Conservation (phyloP, 768 basidiomycete species). For the Lepiota subincarnata region DNA sequence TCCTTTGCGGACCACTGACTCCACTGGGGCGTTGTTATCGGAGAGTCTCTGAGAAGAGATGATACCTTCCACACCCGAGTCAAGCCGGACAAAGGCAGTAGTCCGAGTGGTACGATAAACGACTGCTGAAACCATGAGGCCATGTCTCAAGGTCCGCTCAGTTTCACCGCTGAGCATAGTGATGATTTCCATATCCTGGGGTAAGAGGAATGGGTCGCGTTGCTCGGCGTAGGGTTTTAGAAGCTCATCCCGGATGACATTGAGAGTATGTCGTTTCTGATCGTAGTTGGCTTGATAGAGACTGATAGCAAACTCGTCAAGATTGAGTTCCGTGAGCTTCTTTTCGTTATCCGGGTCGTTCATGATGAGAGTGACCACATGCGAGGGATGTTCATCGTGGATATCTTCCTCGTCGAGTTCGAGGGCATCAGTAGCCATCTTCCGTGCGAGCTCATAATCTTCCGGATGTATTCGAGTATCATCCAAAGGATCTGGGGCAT, state of each 20-base stretch:
- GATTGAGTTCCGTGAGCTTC: slow-evolving; percentile 85
- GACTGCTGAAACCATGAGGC: slow-evolving; percentile 77
- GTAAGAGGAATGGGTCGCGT: slow-evolving; percentile 58
- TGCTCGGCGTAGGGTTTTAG: slow-evolving; percentile 76
- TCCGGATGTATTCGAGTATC: slow-evolving; percentile 95
- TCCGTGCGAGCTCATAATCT: slow-evolving; percentile 95
- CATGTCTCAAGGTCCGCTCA: slow-evolving; percentile 63
- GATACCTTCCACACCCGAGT: slow-evolving; percentile 87
- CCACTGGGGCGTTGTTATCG: slow-evolving; percentile 38
- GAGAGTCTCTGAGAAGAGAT: slow-evolving; percentile 60
- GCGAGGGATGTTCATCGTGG: slow-evolving; percentile 87
- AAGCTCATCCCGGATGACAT: slow-evolving; percentile 85
- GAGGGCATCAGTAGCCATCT: slow-evolving; percentile 97
- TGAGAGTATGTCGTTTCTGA: slow-evolving; percentile 85
- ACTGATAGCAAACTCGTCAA: slow-evolving; percentile 95
- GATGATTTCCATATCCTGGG: slow-evolving; percentile 75
- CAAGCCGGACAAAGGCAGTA: slow-evolving; percentile 68
- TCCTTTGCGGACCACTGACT: slow-evolving; percentile 63
- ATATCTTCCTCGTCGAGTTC: slow-evolving; percentile 98
- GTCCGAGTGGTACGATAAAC: slow-evolving; percentile 52
- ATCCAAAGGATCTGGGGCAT: slow-evolving; percentile 85
- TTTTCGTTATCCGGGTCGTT: slow-evolving; percentile 70
- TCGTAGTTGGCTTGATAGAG: slow-evolving; percentile 80
- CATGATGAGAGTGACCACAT: slow-evolving; percentile 84
- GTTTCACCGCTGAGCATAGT: slow-evolving; percentile 98